Conservation (phyloP, 768 basidiomycete species). For the Obba rivulosa region DNA sequence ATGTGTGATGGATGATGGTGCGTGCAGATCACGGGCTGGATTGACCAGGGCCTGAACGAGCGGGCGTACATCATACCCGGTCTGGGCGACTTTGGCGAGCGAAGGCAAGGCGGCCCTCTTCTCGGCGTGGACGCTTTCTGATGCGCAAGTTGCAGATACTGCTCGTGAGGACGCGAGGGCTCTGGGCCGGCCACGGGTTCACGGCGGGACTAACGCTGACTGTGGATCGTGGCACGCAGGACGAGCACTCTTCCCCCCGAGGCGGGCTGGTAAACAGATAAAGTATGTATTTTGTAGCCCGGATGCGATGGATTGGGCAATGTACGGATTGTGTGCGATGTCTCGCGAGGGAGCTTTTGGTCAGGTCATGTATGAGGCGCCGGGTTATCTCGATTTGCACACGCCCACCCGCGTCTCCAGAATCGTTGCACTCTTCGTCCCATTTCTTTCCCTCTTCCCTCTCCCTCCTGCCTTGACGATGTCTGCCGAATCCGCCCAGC, state of each 20-base stretch:
- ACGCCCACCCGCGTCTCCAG: background rate
- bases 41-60: slow-evolving; percentile 88
- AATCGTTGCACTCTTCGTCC: background rate
- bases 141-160: slow-evolving; percentile 6
- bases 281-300: background rate
- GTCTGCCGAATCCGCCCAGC: slow-evolving; percentile 9
- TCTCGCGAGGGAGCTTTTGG: too few relatives aligned
- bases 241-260: background rate
- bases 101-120: slow-evolving; percentile 45
- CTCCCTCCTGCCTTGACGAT: slow-evolving; percentile 5
- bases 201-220: too few relatives aligned
- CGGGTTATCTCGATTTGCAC: background rate
- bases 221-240: background rate
- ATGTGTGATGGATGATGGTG: background rate
- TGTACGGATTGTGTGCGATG: background rate
- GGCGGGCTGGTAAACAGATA: background rate
- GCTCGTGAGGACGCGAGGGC: slow-evolving; percentile 5
- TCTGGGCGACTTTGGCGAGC: slow-evolving; percentile 95
- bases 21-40: slow-evolving; percentile 86
- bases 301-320: background rate
- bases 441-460: background rate
- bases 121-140: background rate
- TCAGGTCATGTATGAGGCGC: too few relatives aligned
- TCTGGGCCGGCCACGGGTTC: too few relatives aligned
- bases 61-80: slow-evolving; percentile 90